Conservation (phyloP, 2,329 filamentous ascomycete species). For the Cladophialophora carrionii region DNA sequence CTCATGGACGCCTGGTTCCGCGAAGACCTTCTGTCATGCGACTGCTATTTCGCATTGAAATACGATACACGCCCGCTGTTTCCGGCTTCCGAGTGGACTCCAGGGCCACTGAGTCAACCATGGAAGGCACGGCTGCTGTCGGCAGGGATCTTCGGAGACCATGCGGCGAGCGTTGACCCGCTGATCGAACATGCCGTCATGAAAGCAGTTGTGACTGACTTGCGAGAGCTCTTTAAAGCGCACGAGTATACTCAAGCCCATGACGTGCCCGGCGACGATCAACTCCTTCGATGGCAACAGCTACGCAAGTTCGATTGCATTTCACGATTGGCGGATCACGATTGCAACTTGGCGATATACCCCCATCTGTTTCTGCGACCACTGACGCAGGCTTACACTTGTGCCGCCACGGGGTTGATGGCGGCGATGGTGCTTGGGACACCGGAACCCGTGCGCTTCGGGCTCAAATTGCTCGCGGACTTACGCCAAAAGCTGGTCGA, state of each 20-base stretch:
- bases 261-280: constrained; percentile 33
- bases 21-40: constrained; percentile 35
- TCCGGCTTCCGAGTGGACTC: constrained; percentile 34
- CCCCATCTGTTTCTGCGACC: constrained; percentile 34
- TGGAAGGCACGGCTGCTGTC: constrained; percentile 36
- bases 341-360: constrained; percentile 35
- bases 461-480: constrained; percentile 31
- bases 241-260: constrained; percentile 30
- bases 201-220: constrained; percentile 32
- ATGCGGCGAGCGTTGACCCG: constrained; percentile 32
- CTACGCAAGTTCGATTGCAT: constrained; percentile 37
- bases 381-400: constrained; percentile 31
- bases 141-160: constrained; percentile 35
- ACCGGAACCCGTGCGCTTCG: constrained; percentile 37
- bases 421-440: constrained; percentile 34
- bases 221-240: constrained; percentile 36
- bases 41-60: constrained; percentile 37
- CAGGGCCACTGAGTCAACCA: constrained; percentile 36
- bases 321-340: constrained; percentile 35
- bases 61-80: constrained; percentile 37
- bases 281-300: constrained; percentile 35
- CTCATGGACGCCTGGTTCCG: constrained; percentile 37
- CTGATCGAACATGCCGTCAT: constrained; percentile 33
- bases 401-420: constrained; percentile 31
- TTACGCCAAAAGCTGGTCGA: constrained; percentile 28